These are phyloP conservation scores for Neospermospora avenae DNA, from an alignment of 2,329 filamentous ascomycete genomes.

Conservation along the genomic window DNA sequence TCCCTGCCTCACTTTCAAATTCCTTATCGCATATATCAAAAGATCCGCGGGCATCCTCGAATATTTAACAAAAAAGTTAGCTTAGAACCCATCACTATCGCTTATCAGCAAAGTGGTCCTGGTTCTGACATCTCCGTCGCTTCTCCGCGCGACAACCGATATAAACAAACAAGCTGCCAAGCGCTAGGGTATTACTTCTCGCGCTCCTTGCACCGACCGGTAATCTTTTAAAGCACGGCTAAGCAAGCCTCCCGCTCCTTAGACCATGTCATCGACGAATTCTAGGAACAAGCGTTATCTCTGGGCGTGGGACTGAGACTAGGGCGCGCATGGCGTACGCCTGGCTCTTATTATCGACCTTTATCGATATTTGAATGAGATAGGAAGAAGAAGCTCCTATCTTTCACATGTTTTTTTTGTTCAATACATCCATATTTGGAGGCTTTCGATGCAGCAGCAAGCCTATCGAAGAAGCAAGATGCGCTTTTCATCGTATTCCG, in stretches of 20 bases:
- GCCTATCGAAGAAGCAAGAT: not conserved
- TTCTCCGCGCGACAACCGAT: constrained; percentile 5
- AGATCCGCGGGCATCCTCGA: not conserved
- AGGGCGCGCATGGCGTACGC: not conserved
- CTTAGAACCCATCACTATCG: not conserved
- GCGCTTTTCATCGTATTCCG: not conserved
- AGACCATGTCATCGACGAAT: not conserved
- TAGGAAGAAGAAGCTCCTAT: constrained; percentile 1
- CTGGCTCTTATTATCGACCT: not conserved
- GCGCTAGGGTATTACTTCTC: not conserved
- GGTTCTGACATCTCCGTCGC: constrained; percentile 2
- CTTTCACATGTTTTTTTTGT: not conserved
- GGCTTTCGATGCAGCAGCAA: not conserved
- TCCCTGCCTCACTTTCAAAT: not conserved
- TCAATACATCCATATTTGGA: not conserved
- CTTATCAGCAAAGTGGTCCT: not conserved
- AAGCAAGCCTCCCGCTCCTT: constrained; percentile 4
- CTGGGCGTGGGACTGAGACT: constrained; percentile 11
- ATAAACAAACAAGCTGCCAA: constrained; percentile 1
- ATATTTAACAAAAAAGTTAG: not conserved
- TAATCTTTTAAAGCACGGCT: not conserved
- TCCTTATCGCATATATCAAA: not conserved
- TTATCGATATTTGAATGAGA: not conserved
- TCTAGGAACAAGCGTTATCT: constrained; percentile 10
- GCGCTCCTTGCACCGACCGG: not conserved